Base-by-base conservation (phyloP, 495 filamentous ascomycete genomes). In the Glonium stellatum region DNA sequence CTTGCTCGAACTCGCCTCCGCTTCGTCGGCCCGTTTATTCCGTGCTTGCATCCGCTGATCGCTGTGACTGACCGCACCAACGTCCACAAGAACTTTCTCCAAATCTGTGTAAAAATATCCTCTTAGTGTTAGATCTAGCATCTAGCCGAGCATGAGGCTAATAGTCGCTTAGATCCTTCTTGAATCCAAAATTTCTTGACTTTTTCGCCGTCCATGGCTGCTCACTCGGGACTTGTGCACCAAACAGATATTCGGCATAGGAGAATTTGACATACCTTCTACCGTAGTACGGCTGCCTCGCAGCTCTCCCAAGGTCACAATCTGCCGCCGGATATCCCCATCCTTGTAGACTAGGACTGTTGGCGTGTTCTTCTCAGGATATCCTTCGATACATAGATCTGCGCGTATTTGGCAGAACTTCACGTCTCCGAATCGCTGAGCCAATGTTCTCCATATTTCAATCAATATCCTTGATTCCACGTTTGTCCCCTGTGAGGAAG, bases 351-450 rank as follows among this genome's bases (percentile, higher is more conserved):
- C 82, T 57, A 99, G 73, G 34, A 99, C 92, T 6, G 93, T 99
- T 9, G 93, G 93, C 51, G 90, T 95, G 68, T 97, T 97, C 54
- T 80, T 80, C 69, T 97, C 95, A 15, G 93, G 93, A 71, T 97
- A 99, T 21, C 87, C 87, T 74, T 97, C 93, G 67, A 99, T 96
- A 58, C 93, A 96, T 81, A 95, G 85, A 68, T 91, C 86, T 1
- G 84, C 93, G 64, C 84, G 80, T 48, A 99, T 97, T 74, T 99
- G 90, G 71, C 92, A 97, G 76, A 99, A 99, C 74, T 99, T 99
- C 69, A 97, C 73, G 59, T 99, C 91, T 31, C 89, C 89, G 68
- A 86, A 97, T 68, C 89, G 89, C 57, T 71, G 73, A 15, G 93
- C 93, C 59, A 91, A 76, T 68, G 88, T 81, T 21, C 87, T 78